A percentile compares a stretch with the other conserved stretches of the same genome.
Evolutionary conservation across 2,329 filamentous ascomycete species (phyloP).

Genomic region (Arthrobotrys sinensis): DNA sequence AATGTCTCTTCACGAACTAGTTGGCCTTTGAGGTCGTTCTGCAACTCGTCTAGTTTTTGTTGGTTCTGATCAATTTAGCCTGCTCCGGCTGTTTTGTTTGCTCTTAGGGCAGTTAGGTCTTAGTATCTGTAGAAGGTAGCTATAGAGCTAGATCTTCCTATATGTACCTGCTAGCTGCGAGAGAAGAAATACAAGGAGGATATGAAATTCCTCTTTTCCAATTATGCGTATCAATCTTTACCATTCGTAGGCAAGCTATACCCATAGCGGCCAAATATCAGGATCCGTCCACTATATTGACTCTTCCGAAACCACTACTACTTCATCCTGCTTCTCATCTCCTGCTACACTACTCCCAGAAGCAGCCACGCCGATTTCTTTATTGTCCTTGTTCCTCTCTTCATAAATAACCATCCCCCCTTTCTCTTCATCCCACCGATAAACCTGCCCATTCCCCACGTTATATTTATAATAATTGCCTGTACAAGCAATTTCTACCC

Average conservation of each 20-base stretch:
- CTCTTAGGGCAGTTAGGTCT: background rate
- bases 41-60: background rate
- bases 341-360: background rate
- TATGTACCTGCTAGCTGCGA: background rate
- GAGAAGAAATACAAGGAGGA: background rate
- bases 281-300: background rate
- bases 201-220: slow-evolving; percentile 7
- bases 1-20: slow-evolving; percentile 25
- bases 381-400: background rate
- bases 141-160: background rate
- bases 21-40: background rate
- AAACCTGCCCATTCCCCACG: slow-evolving; percentile 43
- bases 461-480: slow-evolving; percentile 79
- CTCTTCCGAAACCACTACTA: background rate
- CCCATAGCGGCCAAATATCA: background rate
- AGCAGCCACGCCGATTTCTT: background rate
- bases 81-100: background rate
- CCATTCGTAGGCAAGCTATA: background rate
- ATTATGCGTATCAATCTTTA: background rate
- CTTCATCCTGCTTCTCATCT: background rate
- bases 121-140: background rate
- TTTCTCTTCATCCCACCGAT: slow-evolving; percentile 38
- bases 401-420: slow-evolving; percentile 33
- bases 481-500: slow-evolving; percentile 80
- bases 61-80: background rate